These are phyloP conservation scores for Canavalia ensiformis DNA, from an alignment of 306 rosid genomes.

Conservation along the genomic window DNA sequence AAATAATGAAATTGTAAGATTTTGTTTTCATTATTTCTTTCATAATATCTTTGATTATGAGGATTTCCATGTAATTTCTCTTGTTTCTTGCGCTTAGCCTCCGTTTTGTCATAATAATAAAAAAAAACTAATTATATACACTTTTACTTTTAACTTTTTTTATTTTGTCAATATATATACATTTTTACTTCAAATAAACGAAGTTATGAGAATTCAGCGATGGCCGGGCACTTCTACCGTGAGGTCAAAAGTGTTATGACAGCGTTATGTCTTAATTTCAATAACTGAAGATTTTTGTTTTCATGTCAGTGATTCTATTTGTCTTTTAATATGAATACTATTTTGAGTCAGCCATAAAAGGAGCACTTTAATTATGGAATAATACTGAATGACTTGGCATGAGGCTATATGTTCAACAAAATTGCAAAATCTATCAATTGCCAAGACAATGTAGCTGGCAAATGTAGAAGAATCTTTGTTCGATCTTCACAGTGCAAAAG, in stretches of 20 bases:
- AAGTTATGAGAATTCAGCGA: not conserved
- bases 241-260: slow-evolving; percentile 16
- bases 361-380: slow-evolving; percentile 17
- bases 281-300: slow-evolving; percentile 12
- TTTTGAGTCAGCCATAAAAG: slow-evolving; percentile 33
- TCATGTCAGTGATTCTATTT: slow-evolving; percentile 21
- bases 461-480: slow-evolving; percentile 43
- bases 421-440: slow-evolving; percentile 39
- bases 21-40: not conserved
- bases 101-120: too few relatives aligned
- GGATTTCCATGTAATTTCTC: too few relatives aligned
- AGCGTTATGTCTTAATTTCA: not conserved
- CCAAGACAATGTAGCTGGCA: slow-evolving; percentile 37
- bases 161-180: too few relatives aligned
- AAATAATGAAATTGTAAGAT: not conserved
- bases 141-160: too few relatives aligned
- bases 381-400: slow-evolving; percentile 3
- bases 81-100: too few relatives aligned
- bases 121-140: too few relatives aligned
- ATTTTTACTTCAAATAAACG: not conserved
- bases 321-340: slow-evolving; percentile 11
- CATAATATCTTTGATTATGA: not conserved
- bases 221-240: slow-evolving; percentile 13
- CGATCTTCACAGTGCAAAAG: slow-evolving; percentile 53
- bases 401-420: slow-evolving; percentile 7